These are phyloP conservation scores for Phaeodactylum tricornutum DNA, from an alignment of 108 stramenopile species.

Conservation along the genomic window DNA sequence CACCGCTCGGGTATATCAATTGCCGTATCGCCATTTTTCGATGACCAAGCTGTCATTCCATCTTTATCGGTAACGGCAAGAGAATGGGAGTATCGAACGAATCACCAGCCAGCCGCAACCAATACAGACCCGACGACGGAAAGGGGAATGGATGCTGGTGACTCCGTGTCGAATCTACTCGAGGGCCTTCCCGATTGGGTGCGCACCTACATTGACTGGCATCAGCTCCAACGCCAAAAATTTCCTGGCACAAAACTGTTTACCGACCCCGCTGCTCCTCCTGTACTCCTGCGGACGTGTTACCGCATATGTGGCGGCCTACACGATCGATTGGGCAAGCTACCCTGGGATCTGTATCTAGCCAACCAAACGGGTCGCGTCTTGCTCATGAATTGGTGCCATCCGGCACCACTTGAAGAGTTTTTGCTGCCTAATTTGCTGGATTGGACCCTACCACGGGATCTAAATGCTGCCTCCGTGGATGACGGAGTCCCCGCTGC, in stretches of 20 bases:
- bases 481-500: too few species aligned
- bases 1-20: too few species aligned
- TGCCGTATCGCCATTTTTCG: too few species aligned
- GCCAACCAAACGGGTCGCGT: conserved; percentile 67
- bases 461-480: too few species aligned
- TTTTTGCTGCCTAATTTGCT: conserved; percentile 69
- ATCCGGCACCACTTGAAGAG: conserved; percentile 56
- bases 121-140: too few species aligned
- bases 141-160: too few species aligned
- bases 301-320: conserved; percentile 66
- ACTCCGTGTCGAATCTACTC: too few species aligned
- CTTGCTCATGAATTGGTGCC: conserved; percentile 64
- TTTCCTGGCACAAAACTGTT: conserved; percentile 51
- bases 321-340: conserved; percentile 73
- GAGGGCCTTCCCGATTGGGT: conserved; percentile 83
- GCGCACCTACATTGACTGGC: conserved; percentile 55
- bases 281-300: conserved; percentile 55
- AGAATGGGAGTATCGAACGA: too few species aligned
- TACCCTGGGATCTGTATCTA: conserved; percentile 74
- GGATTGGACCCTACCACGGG: too few species aligned
- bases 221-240: conserved; percentile 32
- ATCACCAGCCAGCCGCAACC: too few species aligned
- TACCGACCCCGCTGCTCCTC: conserved; percentile 37
- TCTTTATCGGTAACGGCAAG: too few species aligned
- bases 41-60: too few species aligned